These are phyloP conservation scores for Nakaseomyces bracarensis DNA, from an alignment of 1,139 yeast species.

Conservation along the genomic window DNA sequence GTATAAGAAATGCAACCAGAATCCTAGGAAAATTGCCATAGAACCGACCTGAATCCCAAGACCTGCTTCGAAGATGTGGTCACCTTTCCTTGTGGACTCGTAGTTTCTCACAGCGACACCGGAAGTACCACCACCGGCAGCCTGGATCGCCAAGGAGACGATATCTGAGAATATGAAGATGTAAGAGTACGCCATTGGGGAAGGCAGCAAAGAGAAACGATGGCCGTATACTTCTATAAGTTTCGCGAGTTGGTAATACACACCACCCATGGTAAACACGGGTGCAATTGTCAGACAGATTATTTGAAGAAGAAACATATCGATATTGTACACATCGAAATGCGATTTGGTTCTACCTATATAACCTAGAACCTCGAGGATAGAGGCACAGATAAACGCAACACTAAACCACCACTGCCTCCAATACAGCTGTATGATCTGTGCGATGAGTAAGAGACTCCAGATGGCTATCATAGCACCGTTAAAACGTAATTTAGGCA, in stretches of 20 bases:
- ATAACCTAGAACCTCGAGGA: conserved; percentile 65
- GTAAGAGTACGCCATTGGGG: conserved; percentile 68
- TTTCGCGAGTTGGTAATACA: conserved; percentile 71
- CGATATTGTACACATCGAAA: conserved; percentile 34
- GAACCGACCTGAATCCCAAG: conserved; percentile 69
- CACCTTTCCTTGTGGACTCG: conserved; percentile 43
- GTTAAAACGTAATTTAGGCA: conserved; percentile 34
- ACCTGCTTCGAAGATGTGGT: conserved; percentile 76
- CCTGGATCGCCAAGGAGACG: conserved; percentile 65
- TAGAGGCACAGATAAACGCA: conserved; percentile 52
- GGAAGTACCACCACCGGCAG: conserved; percentile 73
- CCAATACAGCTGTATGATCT: conserved; percentile 40
- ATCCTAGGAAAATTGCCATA: conserved; percentile 53
- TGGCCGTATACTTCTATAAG: conserved; percentile 62
- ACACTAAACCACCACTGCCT: conserved; percentile 69
- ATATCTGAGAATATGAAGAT: conserved; percentile 62
- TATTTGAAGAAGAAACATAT: conserved; percentile 55
- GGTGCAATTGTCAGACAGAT: conserved; percentile 74
- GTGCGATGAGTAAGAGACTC: conserved; percentile 37
- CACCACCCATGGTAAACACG: conserved; percentile 82
- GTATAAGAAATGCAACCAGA: conserved; percentile 49
- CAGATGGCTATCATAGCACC: conserved; percentile 43
- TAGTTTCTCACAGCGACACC: conserved; percentile 38
- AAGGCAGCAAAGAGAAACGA: conserved; percentile 46
- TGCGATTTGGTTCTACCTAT: conserved; percentile 49